Conservation (phyloP, 2,329 filamentous ascomycete genomes). For the Hymenoscyphus scutula region DNA sequence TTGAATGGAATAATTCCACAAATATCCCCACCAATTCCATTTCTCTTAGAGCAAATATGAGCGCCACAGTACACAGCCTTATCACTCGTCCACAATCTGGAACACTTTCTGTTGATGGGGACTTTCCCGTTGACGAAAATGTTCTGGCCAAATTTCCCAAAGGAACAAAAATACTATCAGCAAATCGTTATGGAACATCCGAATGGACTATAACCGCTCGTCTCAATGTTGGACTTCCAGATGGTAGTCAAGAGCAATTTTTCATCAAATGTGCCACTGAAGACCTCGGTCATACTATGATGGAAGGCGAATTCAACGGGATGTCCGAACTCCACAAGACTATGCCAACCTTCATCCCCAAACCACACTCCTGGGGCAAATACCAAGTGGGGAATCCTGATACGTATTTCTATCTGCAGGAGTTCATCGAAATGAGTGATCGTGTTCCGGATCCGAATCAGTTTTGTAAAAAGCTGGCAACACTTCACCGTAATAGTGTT, state of each 20-base stretch:
- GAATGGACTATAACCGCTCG: background rate
- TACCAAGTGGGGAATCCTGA: too few species aligned
- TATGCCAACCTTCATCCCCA: background rate
- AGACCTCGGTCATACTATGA: background rate
- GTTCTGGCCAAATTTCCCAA: background rate
- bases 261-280: background rate
- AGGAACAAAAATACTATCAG: background rate
- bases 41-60: too few species aligned
- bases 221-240: background rate
- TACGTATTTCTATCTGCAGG: background rate
- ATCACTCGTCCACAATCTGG: too few species aligned
- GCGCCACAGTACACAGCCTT: too few species aligned
- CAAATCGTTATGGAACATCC: background rate
- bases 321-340: background rate
- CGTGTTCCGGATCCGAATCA: background rate
- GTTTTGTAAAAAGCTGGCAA: background rate
- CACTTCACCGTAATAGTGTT: background rate
- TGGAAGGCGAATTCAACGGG: background rate
- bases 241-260: background rate
- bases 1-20: too few species aligned
- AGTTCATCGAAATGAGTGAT: background rate
- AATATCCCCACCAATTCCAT: too few species aligned
- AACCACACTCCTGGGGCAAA: background rate
- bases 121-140: background rate
- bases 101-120: too few species aligned